Percentiles rank a stretch among this genome's conserved stretches.
phyloP scores from a whole-genome alignment of 2,329 filamentous ascomycete species.

The Colletotrichum cereale region DNA sequence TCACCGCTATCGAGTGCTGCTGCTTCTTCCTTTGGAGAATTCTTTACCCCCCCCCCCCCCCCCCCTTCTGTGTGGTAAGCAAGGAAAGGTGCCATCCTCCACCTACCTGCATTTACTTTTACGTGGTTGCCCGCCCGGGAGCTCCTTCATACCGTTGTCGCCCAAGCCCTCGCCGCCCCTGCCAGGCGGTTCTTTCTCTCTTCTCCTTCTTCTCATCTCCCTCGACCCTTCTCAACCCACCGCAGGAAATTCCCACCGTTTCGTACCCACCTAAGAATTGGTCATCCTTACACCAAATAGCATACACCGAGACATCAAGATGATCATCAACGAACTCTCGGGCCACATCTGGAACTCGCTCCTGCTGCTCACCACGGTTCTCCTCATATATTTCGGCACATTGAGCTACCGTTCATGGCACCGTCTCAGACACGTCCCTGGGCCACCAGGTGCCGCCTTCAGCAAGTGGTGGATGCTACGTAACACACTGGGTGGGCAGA shows the following conservation, averaged over 20 bases:
- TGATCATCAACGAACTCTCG: constrained; percentile 8
- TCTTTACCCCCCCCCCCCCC: no score
- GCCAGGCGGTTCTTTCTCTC: background rate
- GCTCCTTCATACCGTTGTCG: background rate
- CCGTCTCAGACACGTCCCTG: constrained; percentile 51
- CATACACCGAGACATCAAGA: constrained; percentile 25
- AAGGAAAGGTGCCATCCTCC: constrained; percentile 3
- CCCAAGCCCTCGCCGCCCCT: background rate
- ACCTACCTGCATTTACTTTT: background rate
- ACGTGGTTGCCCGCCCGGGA: constrained; percentile 5
- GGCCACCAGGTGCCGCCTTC: constrained; percentile 49
- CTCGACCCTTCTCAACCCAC: background rate
- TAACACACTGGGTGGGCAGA: constrained; percentile 43
- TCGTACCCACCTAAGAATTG: no score
- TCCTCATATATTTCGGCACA: constrained; percentile 32
- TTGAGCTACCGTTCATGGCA: constrained; percentile 46
- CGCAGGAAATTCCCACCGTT: background rate
- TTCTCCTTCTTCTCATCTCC: background rate
- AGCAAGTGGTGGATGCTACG: constrained; percentile 51
- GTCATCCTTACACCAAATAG: background rate
- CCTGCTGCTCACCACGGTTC: constrained; percentile 16
- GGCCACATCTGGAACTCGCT: constrained; percentile 18
- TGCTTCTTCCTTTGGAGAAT: background rate
- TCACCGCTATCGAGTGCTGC: background rate
- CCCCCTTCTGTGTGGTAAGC: no score